Evolutionary conservation across 2,329 filamentous ascomycete species (phyloP), one percentile per base, ranked within the genome.

Genomic region (Trichoderma sp.): DNA sequence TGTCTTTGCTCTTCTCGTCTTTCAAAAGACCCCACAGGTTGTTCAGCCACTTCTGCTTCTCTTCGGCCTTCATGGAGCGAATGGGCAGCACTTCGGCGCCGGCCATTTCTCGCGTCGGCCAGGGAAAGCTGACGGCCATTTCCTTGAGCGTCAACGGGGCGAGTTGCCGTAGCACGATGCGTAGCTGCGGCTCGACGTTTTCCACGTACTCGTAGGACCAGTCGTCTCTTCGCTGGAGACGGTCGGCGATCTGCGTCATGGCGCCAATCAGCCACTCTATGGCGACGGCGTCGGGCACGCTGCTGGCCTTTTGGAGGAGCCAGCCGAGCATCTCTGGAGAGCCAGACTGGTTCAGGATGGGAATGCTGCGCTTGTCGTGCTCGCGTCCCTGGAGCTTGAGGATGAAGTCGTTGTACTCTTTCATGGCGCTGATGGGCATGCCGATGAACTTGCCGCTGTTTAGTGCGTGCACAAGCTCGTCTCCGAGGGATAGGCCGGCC

Each of bases 71-170:
- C 75, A 78, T 79, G 24, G 77, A 78, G 2, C 77, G 76, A 52
- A 77, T 73, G 39, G 78, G 78, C 1, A 79, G 59, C 8, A 80
- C 77, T 67, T 80, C 78, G 2, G 75, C 77, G 6, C 76, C 78
- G 6, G 72, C 75, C 77, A 79, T 79, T 51, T 79, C 76, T 7
- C 77, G 70, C 1, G 76, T 79, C 0, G 78, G 78, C 78, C 77
- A 80, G 18, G 78, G 78, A 64, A 79, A 79, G 64, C 75, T 78
- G 43, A 79, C 77, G 1, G 77, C 77, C 78, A 80, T 80, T 59
- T 80, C 75, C 0, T 75, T 73, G 8, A 79, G 73, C 0, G 77
- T 79, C 1, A 74, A 58, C 8, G 73, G 71, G 39, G 74, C 68
- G 6, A 80, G 72, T 66, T 79, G 77, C 2, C 76, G 73, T 34